A percentile compares a stretch with the other conserved stretches of the same genome.
phyloP scores from a whole-genome alignment of 305 asterid species.

The Fraxinus sp. region DNA sequence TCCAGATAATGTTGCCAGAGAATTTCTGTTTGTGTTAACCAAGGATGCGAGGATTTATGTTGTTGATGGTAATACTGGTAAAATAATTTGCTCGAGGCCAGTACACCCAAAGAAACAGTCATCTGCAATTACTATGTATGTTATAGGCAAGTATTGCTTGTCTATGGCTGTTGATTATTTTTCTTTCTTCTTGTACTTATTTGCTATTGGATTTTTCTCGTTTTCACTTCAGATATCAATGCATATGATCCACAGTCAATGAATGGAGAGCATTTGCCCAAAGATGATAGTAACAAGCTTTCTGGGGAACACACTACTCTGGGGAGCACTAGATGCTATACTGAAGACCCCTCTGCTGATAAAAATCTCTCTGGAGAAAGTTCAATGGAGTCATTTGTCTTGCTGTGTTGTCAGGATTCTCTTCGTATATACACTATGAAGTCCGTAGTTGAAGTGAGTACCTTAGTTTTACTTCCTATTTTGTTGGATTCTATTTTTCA shows the following conservation, averaged over 20 bases:
- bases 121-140: conserved; percentile 67
- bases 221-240: conserved; percentile 48
- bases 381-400: conserved; percentile 46
- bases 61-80: conserved; percentile 52
- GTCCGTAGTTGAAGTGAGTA: conserved; percentile 65
- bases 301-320: conserved; percentile 32
- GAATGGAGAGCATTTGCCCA: conserved; percentile 37
- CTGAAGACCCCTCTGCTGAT: conserved; percentile 35
- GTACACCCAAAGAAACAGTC: conserved; percentile 56
- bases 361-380: conserved; percentile 34
- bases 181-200: conserved; percentile 21
- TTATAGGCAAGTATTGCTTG: conserved; percentile 69
- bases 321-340: conserved; percentile 41
- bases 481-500: conserved; percentile 21
- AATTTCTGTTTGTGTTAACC: conserved; percentile 55
- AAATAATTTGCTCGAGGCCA: conserved; percentile 53
- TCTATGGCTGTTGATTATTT: conserved; percentile 20
- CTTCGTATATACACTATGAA: conserved; percentile 53
- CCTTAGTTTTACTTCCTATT: conserved; percentile 20
- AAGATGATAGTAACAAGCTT: conserved; percentile 38
- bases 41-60: conserved; percentile 60
- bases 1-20: conserved; percentile 40
- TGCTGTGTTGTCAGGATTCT: conserved; percentile 73
- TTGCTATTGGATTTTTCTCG: conserved; percentile 20
- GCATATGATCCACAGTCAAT: conserved; percentile 27